A percentile compares a stretch with the other conserved stretches of the same genome.
These are phyloP conservation scores for Westerdykella ornata DNA, from an alignment of 2,329 filamentous ascomycete species.

Conservation along the genomic window DNA sequence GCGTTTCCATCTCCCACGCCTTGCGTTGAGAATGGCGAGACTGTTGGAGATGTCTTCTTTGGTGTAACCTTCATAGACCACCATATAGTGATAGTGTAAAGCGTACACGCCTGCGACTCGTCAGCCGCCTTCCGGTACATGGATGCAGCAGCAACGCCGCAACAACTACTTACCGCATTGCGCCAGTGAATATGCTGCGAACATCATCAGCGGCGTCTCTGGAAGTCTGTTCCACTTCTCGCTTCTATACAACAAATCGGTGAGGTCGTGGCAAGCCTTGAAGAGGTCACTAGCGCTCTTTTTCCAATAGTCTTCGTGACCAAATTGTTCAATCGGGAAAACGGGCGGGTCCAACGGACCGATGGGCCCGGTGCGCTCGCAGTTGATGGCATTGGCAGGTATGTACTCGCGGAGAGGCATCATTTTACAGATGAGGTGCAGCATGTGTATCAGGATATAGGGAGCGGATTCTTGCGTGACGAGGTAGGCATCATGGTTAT, in stretches of 20 bases:
- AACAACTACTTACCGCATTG: constrained; percentile 46
- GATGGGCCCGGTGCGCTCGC: constrained; percentile 38
- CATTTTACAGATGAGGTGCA: constrained; percentile 59
- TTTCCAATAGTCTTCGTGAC: constrained; percentile 51
- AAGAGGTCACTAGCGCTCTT: constrained; percentile 58
- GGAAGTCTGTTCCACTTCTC: constrained; percentile 55
- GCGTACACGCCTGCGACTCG: neutral
- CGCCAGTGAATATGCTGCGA: constrained; percentile 60
- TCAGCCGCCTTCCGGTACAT: neutral
- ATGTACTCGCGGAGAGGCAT: constrained; percentile 64
- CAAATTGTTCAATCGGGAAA: constrained; percentile 44
- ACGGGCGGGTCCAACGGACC: constrained; percentile 56
- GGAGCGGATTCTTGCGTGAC: constrained; percentile 56
- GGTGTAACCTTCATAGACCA: neutral
- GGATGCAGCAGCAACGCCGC: neutral
- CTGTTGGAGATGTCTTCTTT: neutral
- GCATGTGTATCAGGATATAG: constrained; percentile 61
- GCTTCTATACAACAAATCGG: constrained; percentile 58
- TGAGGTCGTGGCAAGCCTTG: constrained; percentile 55
- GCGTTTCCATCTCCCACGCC: neutral
- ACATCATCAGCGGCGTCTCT: constrained; percentile 61
- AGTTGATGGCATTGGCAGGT: constrained; percentile 56
- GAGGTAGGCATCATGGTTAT: constrained; percentile 61
- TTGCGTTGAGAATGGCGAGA: neutral
- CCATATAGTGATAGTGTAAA: neutral